Evolutionary conservation across 371 early-diverging fungal species (phyloP), one percentile per base, ranked within the genome.

Genomic region (Lichtheimia ramosa): DNA sequence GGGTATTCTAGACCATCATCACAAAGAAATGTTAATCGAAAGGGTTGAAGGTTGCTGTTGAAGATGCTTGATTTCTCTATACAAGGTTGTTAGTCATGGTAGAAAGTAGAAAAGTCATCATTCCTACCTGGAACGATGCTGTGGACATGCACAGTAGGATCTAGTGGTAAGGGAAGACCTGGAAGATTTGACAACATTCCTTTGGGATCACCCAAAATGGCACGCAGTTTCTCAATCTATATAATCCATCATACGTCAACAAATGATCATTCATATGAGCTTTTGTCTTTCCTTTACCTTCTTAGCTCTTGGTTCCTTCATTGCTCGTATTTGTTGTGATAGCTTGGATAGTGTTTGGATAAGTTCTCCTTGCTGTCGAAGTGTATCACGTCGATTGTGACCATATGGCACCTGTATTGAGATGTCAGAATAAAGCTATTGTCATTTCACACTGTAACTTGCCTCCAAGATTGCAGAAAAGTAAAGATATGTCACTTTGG

Each of bases 1-100:
- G 91, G 89, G 63, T 95, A 95, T 71, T 92, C 90, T 18, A 73
- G 68, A 10, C 88, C 91, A 66, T 95, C 94, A 5, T 75, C 66
- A 49, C 90, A 89, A 5, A 83, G 69, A 64, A 99, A 99, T 10
- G 86, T 89, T 7, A 98, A 66, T 15, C 87, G 75, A 43, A 99
- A 71, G 2, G 98, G 99, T 62, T 85, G 82, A 61, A 98, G 74
- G 52, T 86, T 92, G 68, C 93, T 93, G 63, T 97, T 96, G 66
- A 98, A 98, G 18, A 98, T 84, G 8, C 81, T 73, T 0, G 93
- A 89, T 71, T 91, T 88, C 28, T 94, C 96, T 79, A 62, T 20
- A 20, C 16, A 13, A 8, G 10, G 34, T 16, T 2, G 5, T 46
- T 46, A 46, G 46, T 7, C 46, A 7, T 46, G 46, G 0, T 1